Evolutionary conservation across 371 early-diverging fungal species (phyloP).

Genomic region (Mucor irregularis): DNA sequence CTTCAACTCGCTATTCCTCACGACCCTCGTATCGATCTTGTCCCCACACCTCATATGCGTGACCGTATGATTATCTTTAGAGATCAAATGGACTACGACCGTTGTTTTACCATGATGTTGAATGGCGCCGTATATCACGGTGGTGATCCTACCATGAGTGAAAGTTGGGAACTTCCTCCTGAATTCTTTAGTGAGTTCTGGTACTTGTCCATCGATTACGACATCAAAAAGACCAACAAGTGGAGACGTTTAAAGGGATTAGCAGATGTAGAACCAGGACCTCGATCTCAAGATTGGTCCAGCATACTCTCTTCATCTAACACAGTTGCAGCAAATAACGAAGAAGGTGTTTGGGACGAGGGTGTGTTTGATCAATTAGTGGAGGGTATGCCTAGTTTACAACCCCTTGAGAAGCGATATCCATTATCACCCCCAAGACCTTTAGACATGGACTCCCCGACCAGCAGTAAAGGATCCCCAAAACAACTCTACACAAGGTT

Average conservation of each 20-base stretch:
- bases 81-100: constrained; percentile 58
- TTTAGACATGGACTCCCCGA: background rate
- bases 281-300: background rate
- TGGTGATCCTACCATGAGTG: constrained; percentile 54
- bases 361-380: constrained; percentile 9
- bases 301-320: too few species aligned
- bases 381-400: constrained; percentile 11
- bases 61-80: constrained; percentile 65
- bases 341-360: constrained; percentile 5
- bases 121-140: constrained; percentile 55
- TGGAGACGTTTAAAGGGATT: constrained; percentile 42
- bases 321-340: background rate
- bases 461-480: background rate
- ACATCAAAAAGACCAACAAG: constrained; percentile 32
- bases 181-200: constrained; percentile 60
- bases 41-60: constrained; percentile 59
- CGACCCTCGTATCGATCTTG: constrained; percentile 59
- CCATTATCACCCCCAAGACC: constrained; percentile 2
- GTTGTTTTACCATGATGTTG: constrained; percentile 51
- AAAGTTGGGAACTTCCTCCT: constrained; percentile 56
- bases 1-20: constrained; percentile 55
- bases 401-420: constrained; percentile 3
- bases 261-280: constrained; percentile 30
- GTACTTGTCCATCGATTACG: constrained; percentile 43
- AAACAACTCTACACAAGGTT: constrained; percentile 10